These are phyloP conservation scores for Lichtheimia ramosa DNA, from an alignment of 371 early-diverging fungal species.

Conservation along the genomic window DNA sequence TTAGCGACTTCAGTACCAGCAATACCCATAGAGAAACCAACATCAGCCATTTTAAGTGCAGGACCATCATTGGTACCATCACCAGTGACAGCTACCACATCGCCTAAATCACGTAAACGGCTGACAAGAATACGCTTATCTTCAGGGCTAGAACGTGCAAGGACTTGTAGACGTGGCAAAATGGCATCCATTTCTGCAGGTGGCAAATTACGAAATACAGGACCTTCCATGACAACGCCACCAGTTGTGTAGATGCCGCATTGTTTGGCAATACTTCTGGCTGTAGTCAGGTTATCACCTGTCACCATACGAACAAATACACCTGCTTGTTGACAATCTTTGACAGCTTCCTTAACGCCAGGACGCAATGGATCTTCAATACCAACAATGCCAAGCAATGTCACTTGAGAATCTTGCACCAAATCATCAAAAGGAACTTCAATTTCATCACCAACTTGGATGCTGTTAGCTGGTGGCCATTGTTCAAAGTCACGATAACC, in stretches of 20 bases:
- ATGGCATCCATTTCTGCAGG: constrained; percentile 60
- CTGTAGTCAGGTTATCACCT: constrained; percentile 73
- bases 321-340: constrained; percentile 68
- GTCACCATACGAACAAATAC: constrained; percentile 84
- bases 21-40: constrained; percentile 81
- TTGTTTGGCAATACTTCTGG: constrained; percentile 68
- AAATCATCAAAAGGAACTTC: constrained; percentile 42
- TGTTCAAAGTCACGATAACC: constrained; percentile 70
- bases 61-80: constrained; percentile 79
- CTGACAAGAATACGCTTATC: constrained; percentile 72
- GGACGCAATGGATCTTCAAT: constrained; percentile 77
- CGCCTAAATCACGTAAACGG: constrained; percentile 60
- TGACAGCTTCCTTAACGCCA: constrained; percentile 68
- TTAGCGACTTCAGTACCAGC: constrained; percentile 82
- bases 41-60: constrained; percentile 76
- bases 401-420: constrained; percentile 43
- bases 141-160: constrained; percentile 72
- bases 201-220: constrained; percentile 60
- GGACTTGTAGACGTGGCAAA: constrained; percentile 66
- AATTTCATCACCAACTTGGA: constrained; percentile 18
- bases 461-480: constrained; percentile 44
- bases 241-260: constrained; percentile 65
- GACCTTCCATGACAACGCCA: constrained; percentile 69
- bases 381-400: constrained; percentile 61
- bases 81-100: constrained; percentile 77